Evolutionary conservation across 805 yeast genomes (phyloP), one percentile per base, ranked within the genome.

Genomic region (Candida nitratophila): DNA sequence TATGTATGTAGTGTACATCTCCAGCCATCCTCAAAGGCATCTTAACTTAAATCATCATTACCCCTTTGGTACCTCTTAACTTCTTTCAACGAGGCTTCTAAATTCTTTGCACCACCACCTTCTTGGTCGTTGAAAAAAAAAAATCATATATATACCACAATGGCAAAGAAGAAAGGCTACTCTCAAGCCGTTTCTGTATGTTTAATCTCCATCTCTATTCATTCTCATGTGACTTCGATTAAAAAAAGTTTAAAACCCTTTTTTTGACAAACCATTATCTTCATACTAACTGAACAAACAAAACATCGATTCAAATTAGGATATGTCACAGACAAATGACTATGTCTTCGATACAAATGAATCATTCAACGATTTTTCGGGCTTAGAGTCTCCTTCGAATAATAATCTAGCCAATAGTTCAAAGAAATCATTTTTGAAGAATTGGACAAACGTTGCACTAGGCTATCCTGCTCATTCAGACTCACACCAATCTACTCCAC

Each of bases 121-220:
- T 24, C 10, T 7, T 24, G 6, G 27, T 7, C 27, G 10, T 24
- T 10, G 27, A 24, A 24, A 7, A 7, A 10, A 24, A 24, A 7
- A 6, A 24, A 24, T 24, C 10, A 7, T 6, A 24, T 7, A 7
- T 24, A 24, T 24, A 24, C 10, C 27, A 32, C 22, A 26, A 39
- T 39, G 41, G 41, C 35, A 10, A 20, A 64, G 50, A 61, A 56
- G 44, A 57, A 54, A 35, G 67, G 67, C 16, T 63, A 63, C 44
- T 64, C 61, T 19, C 60, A 61, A 35, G 58, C 66, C 8, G 40
- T 55, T 17, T 53, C 50, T 40, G 65, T 60, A 56, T 39, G 65
- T 50, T n/a, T n/a, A 22, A 9, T 15, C 14, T 20, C 5, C 12
- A 19, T 29, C 21, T 21, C 5, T 16, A n/a, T 33, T 15, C n/a